Evolutionary conservation across 2,329 filamentous ascomycete species (phyloP).

Genomic region (Hortaea sp.): DNA sequence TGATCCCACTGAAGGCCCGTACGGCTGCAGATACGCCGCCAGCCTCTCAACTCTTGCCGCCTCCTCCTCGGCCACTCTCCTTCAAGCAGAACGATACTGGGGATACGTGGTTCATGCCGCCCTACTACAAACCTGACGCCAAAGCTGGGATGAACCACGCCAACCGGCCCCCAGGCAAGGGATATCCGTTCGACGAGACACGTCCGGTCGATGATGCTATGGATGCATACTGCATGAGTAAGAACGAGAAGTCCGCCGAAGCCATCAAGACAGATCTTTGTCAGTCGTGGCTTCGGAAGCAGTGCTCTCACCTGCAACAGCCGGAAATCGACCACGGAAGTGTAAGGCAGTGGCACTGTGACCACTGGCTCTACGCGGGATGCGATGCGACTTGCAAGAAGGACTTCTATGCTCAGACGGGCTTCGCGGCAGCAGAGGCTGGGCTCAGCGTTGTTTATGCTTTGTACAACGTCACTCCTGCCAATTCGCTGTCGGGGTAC

Average conservation of each 20-base stretch:
- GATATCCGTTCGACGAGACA: no score
- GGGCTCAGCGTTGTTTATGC: neutral
- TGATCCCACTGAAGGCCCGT: no score
- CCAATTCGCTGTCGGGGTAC: neutral
- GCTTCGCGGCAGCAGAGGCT: neutral
- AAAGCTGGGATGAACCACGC: no score
- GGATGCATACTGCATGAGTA: no score
- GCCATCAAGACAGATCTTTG: neutral
- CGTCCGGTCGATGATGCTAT: no score
- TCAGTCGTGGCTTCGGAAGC: neutral
- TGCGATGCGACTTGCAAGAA: neutral
- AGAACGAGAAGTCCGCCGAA: neutral
- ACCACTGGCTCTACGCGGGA: neutral
- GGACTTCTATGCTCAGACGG: neutral
- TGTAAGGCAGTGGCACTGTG: neutral
- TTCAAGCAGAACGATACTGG: no score
- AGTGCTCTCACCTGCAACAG: neutral
- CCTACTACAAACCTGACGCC: no score
- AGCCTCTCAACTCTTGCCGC: no score
- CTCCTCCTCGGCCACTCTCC: no score
- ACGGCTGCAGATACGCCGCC: no score
- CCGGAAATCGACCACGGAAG: neutral
- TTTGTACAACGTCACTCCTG: neutral
- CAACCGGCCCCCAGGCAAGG: no score
- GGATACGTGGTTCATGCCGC: no score